These are phyloP conservation scores for Phanerochaete sordida DNA, from an alignment of 768 basidiomycete genomes.

Conservation along the genomic window DNA sequence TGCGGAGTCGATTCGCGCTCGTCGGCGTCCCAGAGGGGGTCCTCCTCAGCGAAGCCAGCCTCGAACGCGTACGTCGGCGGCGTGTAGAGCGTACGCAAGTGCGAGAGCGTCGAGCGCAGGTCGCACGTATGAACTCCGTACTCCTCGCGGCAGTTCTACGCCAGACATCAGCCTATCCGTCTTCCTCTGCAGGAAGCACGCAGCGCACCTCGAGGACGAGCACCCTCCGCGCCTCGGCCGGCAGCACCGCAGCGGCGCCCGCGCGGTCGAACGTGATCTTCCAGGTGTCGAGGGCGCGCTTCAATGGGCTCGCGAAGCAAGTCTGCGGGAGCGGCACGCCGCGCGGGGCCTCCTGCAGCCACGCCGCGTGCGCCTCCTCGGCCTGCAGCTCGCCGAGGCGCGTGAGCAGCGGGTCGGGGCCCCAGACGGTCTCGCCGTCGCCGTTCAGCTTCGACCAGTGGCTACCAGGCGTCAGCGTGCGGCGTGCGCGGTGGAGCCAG, in stretches of 20 bases:
- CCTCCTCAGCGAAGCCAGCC: slow-evolving; percentile 55
- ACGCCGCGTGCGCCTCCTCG: slow-evolving; percentile 35
- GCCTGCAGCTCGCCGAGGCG: slow-evolving; percentile 56
- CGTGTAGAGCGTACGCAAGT: slow-evolving; percentile 48
- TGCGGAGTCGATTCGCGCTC: slow-evolving; percentile 50
- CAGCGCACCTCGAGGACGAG: slow-evolving; percentile 52
- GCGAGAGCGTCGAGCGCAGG: slow-evolving; percentile 46
- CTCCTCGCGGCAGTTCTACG: slow-evolving; percentile 63
- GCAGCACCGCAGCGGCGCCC: slow-evolving; percentile 9
- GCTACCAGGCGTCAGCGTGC: slow-evolving; percentile 28
- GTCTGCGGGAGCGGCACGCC: slow-evolving; percentile 49
- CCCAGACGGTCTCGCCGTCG: slow-evolving; percentile 68
- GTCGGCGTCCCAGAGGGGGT: slow-evolving; percentile 54
- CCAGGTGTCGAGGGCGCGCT: slow-evolving; percentile 57
- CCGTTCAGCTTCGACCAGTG: slow-evolving; percentile 62
- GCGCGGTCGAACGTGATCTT: slow-evolving; percentile 45
- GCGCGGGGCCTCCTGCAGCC: slow-evolving; percentile 36
- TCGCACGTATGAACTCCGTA: slow-evolving; percentile 73
- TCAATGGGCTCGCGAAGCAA: slow-evolving; percentile 62
- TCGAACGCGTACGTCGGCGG: slow-evolving; percentile 47
- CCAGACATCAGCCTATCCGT: neutral
- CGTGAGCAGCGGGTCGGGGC: slow-evolving; percentile 70
- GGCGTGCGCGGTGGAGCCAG: neutral
- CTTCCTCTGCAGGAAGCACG: neutral
- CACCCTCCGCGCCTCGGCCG: slow-evolving; percentile 25